Conservation (phyloP, 306 rosid species). For the Rosa persica region DNA sequence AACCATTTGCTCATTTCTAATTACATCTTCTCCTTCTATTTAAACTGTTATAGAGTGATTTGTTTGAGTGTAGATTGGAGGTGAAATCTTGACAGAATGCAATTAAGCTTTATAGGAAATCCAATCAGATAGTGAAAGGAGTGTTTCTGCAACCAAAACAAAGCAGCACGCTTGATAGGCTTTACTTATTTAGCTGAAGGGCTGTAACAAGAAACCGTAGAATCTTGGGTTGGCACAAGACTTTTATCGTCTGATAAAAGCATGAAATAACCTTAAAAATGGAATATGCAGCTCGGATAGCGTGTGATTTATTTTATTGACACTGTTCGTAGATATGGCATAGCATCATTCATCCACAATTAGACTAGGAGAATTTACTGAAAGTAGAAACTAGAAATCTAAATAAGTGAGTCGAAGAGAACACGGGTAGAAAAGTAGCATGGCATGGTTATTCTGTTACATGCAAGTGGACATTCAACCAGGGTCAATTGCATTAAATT, state of each 20-base stretch:
- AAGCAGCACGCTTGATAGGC: neutral
- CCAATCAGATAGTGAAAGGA: neutral
- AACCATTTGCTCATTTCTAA: neutral
- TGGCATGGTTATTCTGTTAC: slow-evolving; percentile 10
- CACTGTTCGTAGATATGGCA: neutral
- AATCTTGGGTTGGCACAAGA: neutral
- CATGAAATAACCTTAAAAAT: slow-evolving; percentile 8
- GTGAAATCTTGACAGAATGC: neutral
- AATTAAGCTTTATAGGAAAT: neutral
- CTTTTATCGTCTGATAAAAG: neutral
- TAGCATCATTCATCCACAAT: neutral
- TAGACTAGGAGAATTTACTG: neutral
- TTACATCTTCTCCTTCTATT: neutral
- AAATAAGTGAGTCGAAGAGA: neutral
- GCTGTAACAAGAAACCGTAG: neutral
- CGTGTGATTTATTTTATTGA: neutral
- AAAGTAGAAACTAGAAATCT: neutral
- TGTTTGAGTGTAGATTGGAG: neutral
- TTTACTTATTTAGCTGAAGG: neutral
- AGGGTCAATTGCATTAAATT: slow-evolving; percentile 13
- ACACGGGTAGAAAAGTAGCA: neutral
- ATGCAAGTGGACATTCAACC: slow-evolving; percentile 6
- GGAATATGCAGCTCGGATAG: neutral
- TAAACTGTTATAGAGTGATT: neutral
- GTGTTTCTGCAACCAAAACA: slow-evolving; percentile 2